Conservation (phyloP, 2,329 filamentous ascomycete species). For the Exophiala sideris region DNA sequence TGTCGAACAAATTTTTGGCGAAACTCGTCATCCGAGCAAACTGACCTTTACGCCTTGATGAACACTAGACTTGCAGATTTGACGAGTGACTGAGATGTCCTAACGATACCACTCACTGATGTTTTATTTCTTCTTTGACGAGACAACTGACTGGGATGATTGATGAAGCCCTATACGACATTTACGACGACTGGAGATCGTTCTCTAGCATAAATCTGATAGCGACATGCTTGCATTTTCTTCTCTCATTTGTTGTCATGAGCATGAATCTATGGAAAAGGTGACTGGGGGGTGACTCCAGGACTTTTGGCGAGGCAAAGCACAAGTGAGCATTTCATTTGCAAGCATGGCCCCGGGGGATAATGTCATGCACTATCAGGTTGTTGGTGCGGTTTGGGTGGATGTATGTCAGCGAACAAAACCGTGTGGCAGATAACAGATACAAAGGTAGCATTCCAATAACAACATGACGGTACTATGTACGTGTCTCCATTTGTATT, state of each 20-base stretch:
- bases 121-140: conserved; percentile 17
- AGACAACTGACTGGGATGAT: conserved; percentile 14
- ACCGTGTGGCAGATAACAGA: too few relatives aligned
- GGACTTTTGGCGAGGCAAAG: too few relatives aligned
- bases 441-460: too few relatives aligned
- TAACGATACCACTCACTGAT: conserved; percentile 18
- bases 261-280: too few relatives aligned
- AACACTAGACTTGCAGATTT: conserved; percentile 12
- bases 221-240: background rate
- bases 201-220: conserved; percentile 8
- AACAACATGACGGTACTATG: too few relatives aligned
- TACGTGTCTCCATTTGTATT: too few relatives aligned
- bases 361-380: too few relatives aligned
- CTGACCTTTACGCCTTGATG: conserved; percentile 12
- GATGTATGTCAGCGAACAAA: too few relatives aligned
- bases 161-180: conserved; percentile 21
- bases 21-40: conserved; percentile 87
- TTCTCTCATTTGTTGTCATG: background rate
- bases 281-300: too few relatives aligned
- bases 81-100: conserved; percentile 18
- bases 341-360: too few relatives aligned
- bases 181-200: conserved; percentile 3
- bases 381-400: too few relatives aligned
- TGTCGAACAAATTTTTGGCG: conserved; percentile 96
- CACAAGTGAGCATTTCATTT: too few relatives aligned